Evolutionary conservation across 805 yeast species (phyloP), one percentile per base, ranked within the genome.

Genomic region (Millerozyma miso): DNA sequence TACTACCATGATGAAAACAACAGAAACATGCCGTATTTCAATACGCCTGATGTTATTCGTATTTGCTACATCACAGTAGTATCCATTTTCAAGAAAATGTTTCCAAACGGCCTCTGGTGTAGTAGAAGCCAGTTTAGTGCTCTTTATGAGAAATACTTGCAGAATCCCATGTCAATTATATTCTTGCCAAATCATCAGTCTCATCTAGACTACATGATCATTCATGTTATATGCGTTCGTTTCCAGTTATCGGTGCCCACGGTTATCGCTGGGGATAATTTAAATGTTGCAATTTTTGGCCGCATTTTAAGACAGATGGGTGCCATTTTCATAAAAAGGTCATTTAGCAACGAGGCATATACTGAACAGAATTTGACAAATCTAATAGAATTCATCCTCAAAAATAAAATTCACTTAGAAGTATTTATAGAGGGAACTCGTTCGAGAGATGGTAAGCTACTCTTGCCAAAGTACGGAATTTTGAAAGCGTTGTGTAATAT

Each of bases 341-440:
- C 69, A 10, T 69, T 71, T 50, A 67, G 66, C 46, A 65, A 67
- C 46, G 74, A 63, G 56, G 51, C 61, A 20, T 69, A 71, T 49
- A 69, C 76, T 17, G 80, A 63, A 67, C 69, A 62, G 56, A 76
- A 64, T 59, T 74, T 58, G 62, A 69, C 61, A 53, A 74, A 60
- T 33, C 69, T 73, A 42, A 63, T 80, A 37, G 79, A 77, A 49
- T 75, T 74, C 29, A 49, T 76, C 6, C 65, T 80, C 20, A 44
- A 64, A 17, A 66, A 74, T 45, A 79, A 80, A 38, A 60, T 72
- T 42, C 73, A 73, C 48, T 63, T 80, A 47, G 84, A 80, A 53
- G 79, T 81, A 45, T 80, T 80, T 50, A 76, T 80, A 39, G 85
- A 80, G 56, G 85, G 85, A n/a, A 77, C 83, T 1, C 69, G 85